Percentiles rank a stretch among this genome's conserved stretches.
These are phyloP conservation scores for Schwanniomyces sp. DNA, from an alignment of 805 yeast genomes.

Conservation along the genomic window DNA sequence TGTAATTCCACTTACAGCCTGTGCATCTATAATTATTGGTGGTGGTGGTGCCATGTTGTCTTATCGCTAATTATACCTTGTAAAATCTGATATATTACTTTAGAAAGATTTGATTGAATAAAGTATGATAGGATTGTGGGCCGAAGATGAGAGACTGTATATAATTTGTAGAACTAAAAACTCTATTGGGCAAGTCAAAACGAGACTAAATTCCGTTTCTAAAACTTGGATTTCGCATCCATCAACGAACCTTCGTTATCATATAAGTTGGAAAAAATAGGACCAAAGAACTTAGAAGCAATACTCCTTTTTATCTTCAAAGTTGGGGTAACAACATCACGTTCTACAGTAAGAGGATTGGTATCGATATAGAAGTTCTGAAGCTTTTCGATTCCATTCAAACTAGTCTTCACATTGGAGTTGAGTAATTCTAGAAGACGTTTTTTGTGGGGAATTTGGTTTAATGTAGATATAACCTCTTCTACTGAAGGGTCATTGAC, in stretches of 20 bases:
- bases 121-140: background rate
- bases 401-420: slow-evolving; percentile 12
- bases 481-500: slow-evolving; percentile 6
- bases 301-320: slow-evolving; percentile 42
- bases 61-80: background rate
- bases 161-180: background rate
- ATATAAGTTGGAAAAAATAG: slow-evolving; percentile 11
- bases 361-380: slow-evolving; percentile 27
- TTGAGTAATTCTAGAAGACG: slow-evolving; percentile 23
- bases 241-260: slow-evolving; percentile 19
- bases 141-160: background rate
- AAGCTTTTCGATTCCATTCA: slow-evolving; percentile 31
- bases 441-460: slow-evolving; percentile 15
- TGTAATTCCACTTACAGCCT: slow-evolving; percentile 75
- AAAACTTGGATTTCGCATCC: slow-evolving; percentile 3
- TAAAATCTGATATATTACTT: background rate
- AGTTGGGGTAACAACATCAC: slow-evolving; percentile 67
- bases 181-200: background rate
- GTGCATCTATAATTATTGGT: slow-evolving; percentile 64
- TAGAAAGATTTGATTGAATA: background rate
- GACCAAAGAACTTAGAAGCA: slow-evolving; percentile 19
- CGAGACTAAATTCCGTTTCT: background rate
- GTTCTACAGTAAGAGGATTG: slow-evolving; percentile 46
- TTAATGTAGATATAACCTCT: slow-evolving; percentile 12
- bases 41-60: slow-evolving; percentile 56